Evolutionary conservation across 768 basidiomycete genomes (phyloP).

Genomic region (Piloderma croceum): DNA sequence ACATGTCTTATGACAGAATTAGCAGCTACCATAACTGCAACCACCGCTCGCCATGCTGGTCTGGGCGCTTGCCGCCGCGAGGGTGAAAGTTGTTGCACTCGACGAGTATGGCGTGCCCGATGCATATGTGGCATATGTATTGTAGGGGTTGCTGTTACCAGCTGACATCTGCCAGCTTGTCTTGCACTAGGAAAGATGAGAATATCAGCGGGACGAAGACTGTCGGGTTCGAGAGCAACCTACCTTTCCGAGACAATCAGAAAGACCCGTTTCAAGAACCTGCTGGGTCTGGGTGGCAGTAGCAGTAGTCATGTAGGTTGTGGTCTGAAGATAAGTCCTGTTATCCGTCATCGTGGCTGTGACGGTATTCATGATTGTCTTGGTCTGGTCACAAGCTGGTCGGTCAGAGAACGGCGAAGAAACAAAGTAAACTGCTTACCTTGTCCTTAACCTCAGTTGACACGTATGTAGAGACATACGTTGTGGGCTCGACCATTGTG

Average conservation of each 20-base stretch:
- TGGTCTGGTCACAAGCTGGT: slow-evolving; percentile 35
- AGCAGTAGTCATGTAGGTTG: slow-evolving; percentile 43
- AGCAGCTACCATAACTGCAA: too few species aligned
- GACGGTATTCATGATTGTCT: slow-evolving; percentile 52
- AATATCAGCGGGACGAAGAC: slow-evolving; percentile 9
- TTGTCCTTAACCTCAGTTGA: slow-evolving; percentile 54
- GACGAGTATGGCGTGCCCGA: too few species aligned
- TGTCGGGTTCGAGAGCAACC: slow-evolving; percentile 9
- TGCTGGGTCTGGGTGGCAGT: slow-evolving; percentile 16
- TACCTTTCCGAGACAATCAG: slow-evolving; percentile 48
- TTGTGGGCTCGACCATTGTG: slow-evolving; percentile 51
- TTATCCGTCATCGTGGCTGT: slow-evolving; percentile 48
- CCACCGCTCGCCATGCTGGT: too few species aligned
- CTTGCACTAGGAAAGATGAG: slow-evolving; percentile 43
- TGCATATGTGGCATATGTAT: slow-evolving; percentile 42
- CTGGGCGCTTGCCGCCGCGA: too few species aligned
- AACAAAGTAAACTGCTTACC: slow-evolving; percentile 28
- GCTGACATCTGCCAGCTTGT: slow-evolving; percentile 44
- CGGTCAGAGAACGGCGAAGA: slow-evolving; percentile 1
- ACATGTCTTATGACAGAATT: too few species aligned
- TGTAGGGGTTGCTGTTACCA: slow-evolving; percentile 47
- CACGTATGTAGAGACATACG: slow-evolving; percentile 47
- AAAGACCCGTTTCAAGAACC: slow-evolving; percentile 18
- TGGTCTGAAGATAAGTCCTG: slow-evolving; percentile 43
- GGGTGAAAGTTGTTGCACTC: too few species aligned